Percentiles rank a stretch among this genome's conserved stretches.
Evolutionary conservation across 73 alveolate genomes (phyloP).

Genomic region (Paramecium octaurelia): DNA sequence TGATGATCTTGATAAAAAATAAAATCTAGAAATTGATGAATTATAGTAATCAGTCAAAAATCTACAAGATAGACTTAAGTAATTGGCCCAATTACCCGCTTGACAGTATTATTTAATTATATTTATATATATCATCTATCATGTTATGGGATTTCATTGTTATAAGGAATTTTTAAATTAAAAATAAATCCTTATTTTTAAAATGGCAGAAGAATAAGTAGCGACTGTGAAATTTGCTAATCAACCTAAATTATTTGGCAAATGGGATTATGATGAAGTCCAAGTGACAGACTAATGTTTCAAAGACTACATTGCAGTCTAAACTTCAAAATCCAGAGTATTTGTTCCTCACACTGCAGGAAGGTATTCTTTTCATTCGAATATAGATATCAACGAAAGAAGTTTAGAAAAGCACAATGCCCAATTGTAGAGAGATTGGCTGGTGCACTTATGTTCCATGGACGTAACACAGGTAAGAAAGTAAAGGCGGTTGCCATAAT

Average conservation of each 20-base stretch:
- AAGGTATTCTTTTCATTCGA: background rate
- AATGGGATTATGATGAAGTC: slow-evolving; percentile 87
- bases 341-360: slow-evolving; percentile 99
- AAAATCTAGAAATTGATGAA: background rate
- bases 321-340: slow-evolving; percentile 72
- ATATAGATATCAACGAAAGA: slow-evolving; percentile 86
- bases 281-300: slow-evolving; percentile 80
- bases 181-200: slow-evolving; percentile 24
- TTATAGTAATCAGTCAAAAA: background rate
- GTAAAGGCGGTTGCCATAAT: slow-evolving; percentile 96
- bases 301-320: slow-evolving; percentile 86
- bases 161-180: background rate
- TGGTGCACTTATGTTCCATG: slow-evolving; percentile 95
- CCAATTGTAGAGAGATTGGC: slow-evolving; percentile 97
- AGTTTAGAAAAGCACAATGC: slow-evolving; percentile 98
- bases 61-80: background rate
- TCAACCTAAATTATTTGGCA: slow-evolving; percentile 86
- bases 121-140: background rate
- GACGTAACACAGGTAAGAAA: slow-evolving; percentile 99
- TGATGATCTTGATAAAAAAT: background rate
- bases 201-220: slow-evolving; percentile 27
- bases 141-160: background rate
- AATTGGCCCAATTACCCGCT: background rate
- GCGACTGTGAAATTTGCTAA: slow-evolving; percentile 46
- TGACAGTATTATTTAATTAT: background rate